Conservation (phyloP, 768 basidiomycete genomes). For the Rhizopogon sp. region DNA sequence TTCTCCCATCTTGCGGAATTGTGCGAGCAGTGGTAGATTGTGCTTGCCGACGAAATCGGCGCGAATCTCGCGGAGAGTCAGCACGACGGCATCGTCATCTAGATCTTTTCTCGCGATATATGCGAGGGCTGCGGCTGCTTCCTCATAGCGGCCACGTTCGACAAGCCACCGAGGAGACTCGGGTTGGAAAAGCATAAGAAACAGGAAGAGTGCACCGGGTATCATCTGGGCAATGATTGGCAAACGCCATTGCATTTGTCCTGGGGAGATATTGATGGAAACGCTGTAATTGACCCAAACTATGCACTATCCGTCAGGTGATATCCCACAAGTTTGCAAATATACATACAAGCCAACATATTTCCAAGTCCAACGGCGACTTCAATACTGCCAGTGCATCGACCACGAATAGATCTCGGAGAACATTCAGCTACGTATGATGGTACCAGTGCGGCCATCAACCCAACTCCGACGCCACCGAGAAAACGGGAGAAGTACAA, state of each 20-base stretch:
- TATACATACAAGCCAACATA: constrained; percentile 29
- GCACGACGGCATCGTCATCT: constrained; percentile 22
- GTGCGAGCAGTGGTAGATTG: constrained; percentile 17
- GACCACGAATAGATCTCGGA: constrained; percentile 32
- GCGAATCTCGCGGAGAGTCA: constrained; percentile 30
- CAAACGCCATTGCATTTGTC: constrained; percentile 32
- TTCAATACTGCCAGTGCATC: constrained; percentile 30
- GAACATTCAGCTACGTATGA: constrained; percentile 34
- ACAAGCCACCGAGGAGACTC: constrained; percentile 40
- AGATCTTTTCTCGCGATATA: constrained; percentile 20
- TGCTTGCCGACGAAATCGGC: constrained; percentile 30
- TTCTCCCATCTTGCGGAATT: constrained; percentile 31
- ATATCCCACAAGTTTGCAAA: no score
- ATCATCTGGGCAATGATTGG: constrained; percentile 35
- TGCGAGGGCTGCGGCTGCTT: constrained; percentile 27
- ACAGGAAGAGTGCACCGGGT: constrained; percentile 32
- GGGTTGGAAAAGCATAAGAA: constrained; percentile 32
- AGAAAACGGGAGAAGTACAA: constrained; percentile 38
- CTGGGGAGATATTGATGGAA: constrained; percentile 18
- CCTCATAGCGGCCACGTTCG: constrained; percentile 28
- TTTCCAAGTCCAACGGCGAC: constrained; percentile 28
- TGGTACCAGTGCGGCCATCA: constrained; percentile 31
- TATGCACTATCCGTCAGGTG: constrained; percentile 9
- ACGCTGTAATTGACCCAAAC: constrained; percentile 34
- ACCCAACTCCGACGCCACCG: constrained; percentile 42